These are phyloP conservation scores for Lycium ferocissimum DNA, from an alignment of 257 asterid genomes.

Conservation along the genomic window DNA sequence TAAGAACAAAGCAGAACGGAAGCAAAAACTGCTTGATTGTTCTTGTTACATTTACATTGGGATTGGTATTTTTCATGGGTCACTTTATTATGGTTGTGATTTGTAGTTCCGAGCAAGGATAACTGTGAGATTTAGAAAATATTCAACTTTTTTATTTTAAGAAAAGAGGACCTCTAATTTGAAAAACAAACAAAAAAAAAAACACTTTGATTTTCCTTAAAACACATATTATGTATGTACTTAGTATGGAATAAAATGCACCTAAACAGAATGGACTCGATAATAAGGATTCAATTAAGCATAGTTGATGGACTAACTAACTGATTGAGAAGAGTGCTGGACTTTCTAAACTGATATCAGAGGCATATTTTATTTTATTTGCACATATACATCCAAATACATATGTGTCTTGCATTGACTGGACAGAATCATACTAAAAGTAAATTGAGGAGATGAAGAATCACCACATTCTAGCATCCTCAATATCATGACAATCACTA, in stretches of 20 bases:
- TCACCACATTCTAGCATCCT: background rate
- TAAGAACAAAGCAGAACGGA: background rate
- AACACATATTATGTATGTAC: background rate
- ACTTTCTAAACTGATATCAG: constrained; percentile 7
- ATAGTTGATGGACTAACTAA: background rate
- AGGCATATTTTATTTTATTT: background rate
- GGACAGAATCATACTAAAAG: background rate
- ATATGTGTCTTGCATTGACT: background rate
- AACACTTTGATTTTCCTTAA: background rate
- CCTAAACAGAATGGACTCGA: background rate
- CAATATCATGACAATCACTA: constrained; percentile 7
- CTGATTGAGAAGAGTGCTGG: background rate
- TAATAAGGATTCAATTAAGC: background rate
- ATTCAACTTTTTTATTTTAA: background rate
- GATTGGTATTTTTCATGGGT: background rate
- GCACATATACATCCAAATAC: background rate
- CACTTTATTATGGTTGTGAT: background rate
- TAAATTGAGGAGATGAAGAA: constrained; percentile 10
- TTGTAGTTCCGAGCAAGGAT: background rate
- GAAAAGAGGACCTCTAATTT: background rate
- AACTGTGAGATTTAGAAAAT: background rate
- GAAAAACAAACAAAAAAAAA: background rate
- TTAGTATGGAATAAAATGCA: background rate
- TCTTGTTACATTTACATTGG: constrained; percentile 3
- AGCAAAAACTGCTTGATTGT: constrained; percentile 8